A percentile compares a stretch with the other conserved stretches of the same genome.
Conservation (phyloP, 495 filamentous ascomycete species). For the Trichoderma reesei region DNA sequence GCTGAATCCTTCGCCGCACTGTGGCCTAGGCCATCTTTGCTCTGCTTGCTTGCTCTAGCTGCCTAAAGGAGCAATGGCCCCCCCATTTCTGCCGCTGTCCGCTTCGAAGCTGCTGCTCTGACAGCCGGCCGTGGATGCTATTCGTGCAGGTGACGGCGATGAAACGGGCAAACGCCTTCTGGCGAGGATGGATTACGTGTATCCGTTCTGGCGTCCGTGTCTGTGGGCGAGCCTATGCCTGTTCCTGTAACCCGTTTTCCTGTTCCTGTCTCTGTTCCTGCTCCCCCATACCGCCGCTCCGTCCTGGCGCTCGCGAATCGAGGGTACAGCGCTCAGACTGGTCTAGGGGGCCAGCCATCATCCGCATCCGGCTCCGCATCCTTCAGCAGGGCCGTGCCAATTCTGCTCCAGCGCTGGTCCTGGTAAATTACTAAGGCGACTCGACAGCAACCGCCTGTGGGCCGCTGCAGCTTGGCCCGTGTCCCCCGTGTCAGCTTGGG, state of each 20-base stretch:
- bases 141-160: background rate
- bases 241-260: too few species aligned
- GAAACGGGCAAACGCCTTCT: background rate
- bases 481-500: background rate
- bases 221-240: too few species aligned
- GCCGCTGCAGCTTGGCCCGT: background rate
- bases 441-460: background rate
- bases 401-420: too few species aligned
- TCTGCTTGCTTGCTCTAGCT: background rate
- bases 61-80: conserved; percentile 4
- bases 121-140: background rate
- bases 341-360: background rate
- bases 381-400: background rate
- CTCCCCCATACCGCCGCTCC: too few species aligned
- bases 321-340: background rate
- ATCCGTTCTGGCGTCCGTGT: too few species aligned
- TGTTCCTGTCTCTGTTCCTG: too few species aligned
- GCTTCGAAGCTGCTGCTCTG: conserved; percentile 4
- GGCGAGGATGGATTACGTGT: background rate
- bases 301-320: conserved; percentile 4
- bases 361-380: background rate
- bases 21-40: conserved; percentile 5
- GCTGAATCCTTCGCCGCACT: conserved; percentile 1
- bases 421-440: background rate
- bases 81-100: background rate